Evolutionary conservation across 352 stramenopile species (phyloP).

Genomic region (Aphanomyces euteiches): DNA sequence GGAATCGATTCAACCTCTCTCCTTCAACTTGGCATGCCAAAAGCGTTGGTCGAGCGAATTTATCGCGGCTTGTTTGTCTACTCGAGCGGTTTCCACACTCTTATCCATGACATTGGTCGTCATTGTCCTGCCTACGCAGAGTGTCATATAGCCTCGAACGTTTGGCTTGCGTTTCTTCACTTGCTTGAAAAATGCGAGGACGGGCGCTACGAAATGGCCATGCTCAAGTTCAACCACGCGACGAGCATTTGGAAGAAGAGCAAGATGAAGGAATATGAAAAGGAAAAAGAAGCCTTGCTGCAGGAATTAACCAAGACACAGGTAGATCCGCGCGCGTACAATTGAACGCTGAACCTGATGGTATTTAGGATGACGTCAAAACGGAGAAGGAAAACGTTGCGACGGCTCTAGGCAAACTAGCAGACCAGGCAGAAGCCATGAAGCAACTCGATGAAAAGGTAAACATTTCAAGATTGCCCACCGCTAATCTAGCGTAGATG

Average conservation of each 20-base stretch:
- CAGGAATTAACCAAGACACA: slow-evolving; percentile 31
- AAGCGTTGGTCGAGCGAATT: slow-evolving; percentile 68
- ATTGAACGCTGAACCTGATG: slow-evolving; percentile 1
- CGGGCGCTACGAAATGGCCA: slow-evolving; percentile 81
- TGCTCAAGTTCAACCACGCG: slow-evolving; percentile 81
- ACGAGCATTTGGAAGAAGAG: slow-evolving; percentile 51
- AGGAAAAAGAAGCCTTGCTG: slow-evolving; percentile 42
- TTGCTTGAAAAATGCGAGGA: slow-evolving; percentile 76
- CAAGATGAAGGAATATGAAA: slow-evolving; percentile 46
- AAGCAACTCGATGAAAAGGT: slow-evolving; percentile 39
- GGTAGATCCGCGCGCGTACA: background rate
- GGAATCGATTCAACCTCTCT: slow-evolving; percentile 70
- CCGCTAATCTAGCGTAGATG: background rate
- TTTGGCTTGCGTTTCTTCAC: slow-evolving; percentile 72
- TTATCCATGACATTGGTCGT: slow-evolving; percentile 75
- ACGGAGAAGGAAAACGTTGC: slow-evolving; percentile 40
- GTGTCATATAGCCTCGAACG: slow-evolving; percentile 74
- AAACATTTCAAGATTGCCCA: background rate
- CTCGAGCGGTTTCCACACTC: slow-evolving; percentile 79
- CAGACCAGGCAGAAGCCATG: slow-evolving; percentile 37
- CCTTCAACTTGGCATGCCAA: slow-evolving; percentile 70
- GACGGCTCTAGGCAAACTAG: slow-evolving; percentile 51
- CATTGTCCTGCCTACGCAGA: slow-evolving; percentile 60
- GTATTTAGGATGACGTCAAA: slow-evolving; percentile 35
- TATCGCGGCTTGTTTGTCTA: slow-evolving; percentile 83